Conservation (phyloP, 2,329 filamentous ascomycete genomes). For the Penicillium corylophilum region DNA sequence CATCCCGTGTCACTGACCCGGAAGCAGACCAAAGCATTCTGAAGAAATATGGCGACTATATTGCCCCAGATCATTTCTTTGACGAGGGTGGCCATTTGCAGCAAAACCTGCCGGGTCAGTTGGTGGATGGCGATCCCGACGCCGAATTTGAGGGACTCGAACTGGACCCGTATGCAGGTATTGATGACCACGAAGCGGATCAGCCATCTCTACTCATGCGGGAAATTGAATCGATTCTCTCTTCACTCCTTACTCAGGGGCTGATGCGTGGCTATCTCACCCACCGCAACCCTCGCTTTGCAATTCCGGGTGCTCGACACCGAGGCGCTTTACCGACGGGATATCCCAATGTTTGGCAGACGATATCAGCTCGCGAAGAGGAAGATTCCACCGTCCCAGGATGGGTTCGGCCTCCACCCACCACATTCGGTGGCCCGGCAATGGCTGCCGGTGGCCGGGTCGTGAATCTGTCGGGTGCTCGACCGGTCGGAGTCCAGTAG, state of each 20-base stretch:
- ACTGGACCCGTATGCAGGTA: constrained; percentile 59
- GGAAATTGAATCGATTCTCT: constrained; percentile 75
- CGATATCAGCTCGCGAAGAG: constrained; percentile 61
- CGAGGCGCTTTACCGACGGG: constrained; percentile 44
- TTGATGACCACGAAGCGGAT: constrained; percentile 17
- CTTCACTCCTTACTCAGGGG: constrained; percentile 75
- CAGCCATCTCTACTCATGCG: constrained; percentile 48
- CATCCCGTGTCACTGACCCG: constrained; percentile 2
- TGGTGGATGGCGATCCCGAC: constrained; percentile 31
- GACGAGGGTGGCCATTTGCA: constrained; percentile 31
- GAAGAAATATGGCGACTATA: constrained; percentile 37
- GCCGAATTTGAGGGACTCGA: constrained; percentile 42
- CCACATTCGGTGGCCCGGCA: constrained; percentile 25
- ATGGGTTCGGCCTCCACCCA: constrained; percentile 60
- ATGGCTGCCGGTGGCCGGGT: constrained; percentile 51
- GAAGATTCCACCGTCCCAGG: constrained; percentile 68
- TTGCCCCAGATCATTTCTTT: constrained; percentile 36
- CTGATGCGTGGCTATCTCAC: constrained; percentile 82
- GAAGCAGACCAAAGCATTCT: constrained; percentile 14
- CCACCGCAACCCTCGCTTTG: constrained; percentile 73
- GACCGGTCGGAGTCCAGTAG: constrained; percentile 47
- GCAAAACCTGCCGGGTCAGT: constrained; percentile 21
- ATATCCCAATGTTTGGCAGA: constrained; percentile 73
- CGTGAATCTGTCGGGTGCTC: constrained; percentile 57
- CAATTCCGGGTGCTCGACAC: constrained; percentile 67